phyloP scores from a whole-genome alignment of 208 protist genomes.

The Trypanosoma cruzi region DNA sequence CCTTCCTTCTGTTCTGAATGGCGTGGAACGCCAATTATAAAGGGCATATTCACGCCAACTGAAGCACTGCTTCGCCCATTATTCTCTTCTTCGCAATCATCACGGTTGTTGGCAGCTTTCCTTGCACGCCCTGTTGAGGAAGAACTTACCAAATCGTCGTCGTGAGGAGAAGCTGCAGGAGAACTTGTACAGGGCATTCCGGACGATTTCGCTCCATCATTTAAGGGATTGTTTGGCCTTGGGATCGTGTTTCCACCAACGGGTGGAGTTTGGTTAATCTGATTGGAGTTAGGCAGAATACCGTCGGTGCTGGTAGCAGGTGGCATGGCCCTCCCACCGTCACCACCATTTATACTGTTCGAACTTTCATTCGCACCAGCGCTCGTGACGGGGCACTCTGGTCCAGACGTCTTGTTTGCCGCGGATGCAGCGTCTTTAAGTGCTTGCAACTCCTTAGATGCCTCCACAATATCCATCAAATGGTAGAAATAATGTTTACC shows the following conservation, averaged over 20 bases:
- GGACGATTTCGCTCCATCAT: not conserved
- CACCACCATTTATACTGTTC: not conserved
- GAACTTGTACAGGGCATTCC: not conserved
- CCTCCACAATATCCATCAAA: conserved; percentile 78
- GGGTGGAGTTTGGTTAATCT: not conserved
- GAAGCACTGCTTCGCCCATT: not conserved
- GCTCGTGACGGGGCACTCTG: not conserved
- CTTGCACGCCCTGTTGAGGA: not conserved
- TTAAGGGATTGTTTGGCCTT: not conserved
- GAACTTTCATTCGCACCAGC: not conserved
- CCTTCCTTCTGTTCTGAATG: not conserved
- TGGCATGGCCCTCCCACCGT: not conserved
- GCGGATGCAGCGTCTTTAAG: conserved; percentile 2
- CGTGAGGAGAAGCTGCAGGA: not conserved
- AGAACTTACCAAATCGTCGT: conserved; percentile 2
- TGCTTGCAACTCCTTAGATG: conserved; percentile 41
- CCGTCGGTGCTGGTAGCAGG: not conserved
- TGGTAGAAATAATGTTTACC: conserved; percentile 75
- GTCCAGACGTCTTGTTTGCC: not conserved
- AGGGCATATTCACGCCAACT: conserved; percentile 1
- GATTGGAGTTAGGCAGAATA: not conserved
- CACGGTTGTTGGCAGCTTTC: not conserved
- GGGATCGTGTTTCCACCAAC: not conserved
- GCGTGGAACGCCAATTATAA: not conserved
- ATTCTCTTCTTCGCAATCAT: not conserved